Evolutionary conservation across 2,329 filamentous ascomycete genomes (phyloP).

Genomic region (Colletotrichum tofieldiae): DNA sequence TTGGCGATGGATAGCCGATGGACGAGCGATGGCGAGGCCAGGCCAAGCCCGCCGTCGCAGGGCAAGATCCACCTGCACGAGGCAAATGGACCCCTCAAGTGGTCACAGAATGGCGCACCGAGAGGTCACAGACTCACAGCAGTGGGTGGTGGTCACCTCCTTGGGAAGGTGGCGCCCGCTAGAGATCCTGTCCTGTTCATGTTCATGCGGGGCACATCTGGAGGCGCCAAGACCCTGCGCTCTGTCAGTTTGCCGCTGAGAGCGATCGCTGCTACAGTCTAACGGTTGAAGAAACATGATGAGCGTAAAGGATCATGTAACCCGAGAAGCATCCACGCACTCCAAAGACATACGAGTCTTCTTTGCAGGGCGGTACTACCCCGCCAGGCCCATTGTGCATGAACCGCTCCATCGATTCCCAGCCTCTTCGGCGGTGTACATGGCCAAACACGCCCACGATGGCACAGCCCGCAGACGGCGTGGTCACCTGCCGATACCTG

Average conservation of each 20-base stretch:
- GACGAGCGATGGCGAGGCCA: conserved; percentile 24
- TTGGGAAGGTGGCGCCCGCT: conserved; percentile 19
- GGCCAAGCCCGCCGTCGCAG: conserved; percentile 35
- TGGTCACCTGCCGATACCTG: conserved; percentile 35
- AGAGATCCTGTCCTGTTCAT: conserved; percentile 4
- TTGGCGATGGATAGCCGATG: conserved; percentile 30
- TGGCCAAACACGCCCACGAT: conserved; percentile 16
- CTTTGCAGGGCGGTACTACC: not conserved
- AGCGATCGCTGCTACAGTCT: not conserved
- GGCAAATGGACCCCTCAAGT: conserved; percentile 28
- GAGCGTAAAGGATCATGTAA: not conserved
- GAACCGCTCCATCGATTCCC: not conserved
- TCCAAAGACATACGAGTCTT: no score
- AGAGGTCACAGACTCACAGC: conserved; percentile 18
- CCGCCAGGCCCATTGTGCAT: not conserved
- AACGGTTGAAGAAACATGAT: not conserved
- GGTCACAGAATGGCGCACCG: conserved; percentile 38
- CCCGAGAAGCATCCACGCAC: not conserved
- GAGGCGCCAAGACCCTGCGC: conserved; percentile 40
- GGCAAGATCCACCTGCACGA: conserved; percentile 41
- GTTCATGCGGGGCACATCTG: conserved; percentile 38
- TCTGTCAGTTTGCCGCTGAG: conserved; percentile 22
- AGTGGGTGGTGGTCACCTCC: conserved; percentile 20
- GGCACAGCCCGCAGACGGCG: conserved; percentile 26
- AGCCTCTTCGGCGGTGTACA: conserved; percentile 23